Evolutionary conservation across 495 filamentous ascomycete genomes (phyloP), one percentile per base, ranked within the genome.

Genomic region (Peziza echinospora): DNA sequence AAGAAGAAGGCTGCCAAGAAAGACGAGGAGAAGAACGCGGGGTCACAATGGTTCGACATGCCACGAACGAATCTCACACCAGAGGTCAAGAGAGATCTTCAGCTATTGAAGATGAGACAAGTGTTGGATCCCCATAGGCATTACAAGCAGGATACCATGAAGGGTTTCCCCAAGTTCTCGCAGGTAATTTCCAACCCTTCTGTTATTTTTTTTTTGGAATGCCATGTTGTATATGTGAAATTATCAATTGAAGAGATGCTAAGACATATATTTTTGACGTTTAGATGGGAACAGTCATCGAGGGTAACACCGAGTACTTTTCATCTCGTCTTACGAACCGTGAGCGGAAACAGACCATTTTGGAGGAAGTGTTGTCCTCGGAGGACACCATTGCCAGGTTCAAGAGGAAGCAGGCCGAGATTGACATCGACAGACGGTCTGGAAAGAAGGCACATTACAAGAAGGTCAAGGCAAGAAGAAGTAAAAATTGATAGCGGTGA

Each of bases 231-330:
- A 37, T 17, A 37, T 13, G 13, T 11, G 3, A 2, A 17, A 3
- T 4, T 11, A 13, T 37, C 1, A 17, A 11, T 17, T 37, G 0
- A 17, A 37, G 30, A 37, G 30, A 37, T 11, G 13, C 4, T 37
- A 37, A 37, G 30, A 17, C 13, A n/a, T 7, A n/a, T 34, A 34
- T 34, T 8, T 34, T 34, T 7, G 16, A 34, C 28, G 16, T 9
- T 34, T 22, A 43, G 41, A 23, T 93, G 21, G 89, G 89, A 41
- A 91, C 80, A 2, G 75, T 96, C 45, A 72, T 93, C 26, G 75
- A 92, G 53, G 87, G 86, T 0, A 82, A 85, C 17, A 84, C 83
- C 0, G 89, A 97, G 53, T 92, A 78, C 65, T 81, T 73, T 64
- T 83, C 69, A 51, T 69, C 71, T 13, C 73, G 89, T 19, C 69